A percentile compares a stretch with the other conserved stretches of the same genome.
phyloP scores from a whole-genome alignment of 345 rosid genomes.

The Excoecaria cochinchinensis region DNA sequence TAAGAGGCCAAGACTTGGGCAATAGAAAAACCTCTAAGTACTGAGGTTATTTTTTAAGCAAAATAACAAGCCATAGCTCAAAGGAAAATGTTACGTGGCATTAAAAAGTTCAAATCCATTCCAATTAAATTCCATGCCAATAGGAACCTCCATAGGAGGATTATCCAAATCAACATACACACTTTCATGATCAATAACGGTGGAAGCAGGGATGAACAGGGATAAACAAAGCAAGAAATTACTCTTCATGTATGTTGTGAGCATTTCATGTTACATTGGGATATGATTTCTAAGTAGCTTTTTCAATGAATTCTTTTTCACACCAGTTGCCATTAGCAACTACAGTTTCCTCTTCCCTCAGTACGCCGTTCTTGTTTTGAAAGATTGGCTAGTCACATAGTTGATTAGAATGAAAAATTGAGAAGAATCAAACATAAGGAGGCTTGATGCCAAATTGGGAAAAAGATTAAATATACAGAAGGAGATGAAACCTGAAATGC shows the following conservation, averaged over 20 bases:
- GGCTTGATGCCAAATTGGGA: not conserved
- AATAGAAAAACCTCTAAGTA: not conserved
- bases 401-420: not conserved
- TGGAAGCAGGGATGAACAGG: not conserved
- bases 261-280: not conserved
- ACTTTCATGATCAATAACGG: not conserved
- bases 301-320: not conserved
- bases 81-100: not conserved
- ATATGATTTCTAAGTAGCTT: not conserved
- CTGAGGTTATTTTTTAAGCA: not conserved
- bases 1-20: not conserved
- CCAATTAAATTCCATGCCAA: not conserved
- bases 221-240: not conserved
- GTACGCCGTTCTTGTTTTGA: not conserved
- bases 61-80: not conserved
- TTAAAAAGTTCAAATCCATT: not conserved
- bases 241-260: too few species aligned
- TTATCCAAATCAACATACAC: not conserved
- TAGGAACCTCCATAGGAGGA: not conserved
- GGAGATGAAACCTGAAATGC: not conserved
- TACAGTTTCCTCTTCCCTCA: not conserved
- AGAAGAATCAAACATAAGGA: not conserved
- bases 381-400: not conserved
- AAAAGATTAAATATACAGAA: not conserved
- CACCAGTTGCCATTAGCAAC: not conserved